A percentile compares a stretch with the other conserved stretches of the same genome.
phyloP scores from a whole-genome alignment of 2,329 filamentous ascomycete species.

The Fusarium cicatricum region DNA sequence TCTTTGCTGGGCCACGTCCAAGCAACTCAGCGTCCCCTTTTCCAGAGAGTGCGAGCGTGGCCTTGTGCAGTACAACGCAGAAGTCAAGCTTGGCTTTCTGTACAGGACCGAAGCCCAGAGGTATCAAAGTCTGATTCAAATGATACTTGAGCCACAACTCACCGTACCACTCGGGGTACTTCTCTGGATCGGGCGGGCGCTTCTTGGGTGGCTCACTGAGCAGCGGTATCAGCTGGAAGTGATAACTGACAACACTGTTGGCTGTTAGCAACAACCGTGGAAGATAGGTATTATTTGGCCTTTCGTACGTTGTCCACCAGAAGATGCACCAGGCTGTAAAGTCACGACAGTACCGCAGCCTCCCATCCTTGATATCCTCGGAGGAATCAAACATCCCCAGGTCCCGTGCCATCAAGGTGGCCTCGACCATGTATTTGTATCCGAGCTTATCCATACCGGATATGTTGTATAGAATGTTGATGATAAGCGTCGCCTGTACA shows the following conservation, averaged over 20 bases:
- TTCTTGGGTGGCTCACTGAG: background rate
- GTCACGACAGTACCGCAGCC: conserved; percentile 1
- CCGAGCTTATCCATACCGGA: conserved; percentile 12
- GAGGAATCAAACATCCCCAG: conserved; percentile 10
- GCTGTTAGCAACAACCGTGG: background rate
- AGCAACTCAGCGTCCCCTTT: background rate
- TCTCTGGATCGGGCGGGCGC: background rate
- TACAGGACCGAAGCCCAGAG: background rate
- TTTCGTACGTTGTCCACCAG: conserved; percentile 11
- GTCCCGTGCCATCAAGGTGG: background rate
- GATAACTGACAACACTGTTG: background rate
- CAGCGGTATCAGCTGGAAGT: background rate
- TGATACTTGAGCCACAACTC: conserved; percentile 24
- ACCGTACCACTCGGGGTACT: background rate
- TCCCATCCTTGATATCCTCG: conserved; percentile 6
- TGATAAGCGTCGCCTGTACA: background rate
- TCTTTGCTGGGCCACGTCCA: rapidly evolving
- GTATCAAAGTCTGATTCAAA: background rate
- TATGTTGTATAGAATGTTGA: conserved; percentile 14
- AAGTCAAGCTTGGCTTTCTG: conserved; percentile 6
- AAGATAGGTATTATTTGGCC: background rate
- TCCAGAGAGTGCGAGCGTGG: background rate
- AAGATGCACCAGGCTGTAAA: conserved; percentile 21
- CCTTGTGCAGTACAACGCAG: background rate
- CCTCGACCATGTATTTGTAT: background rate